Evolutionary conservation across 805 yeast genomes (phyloP).

Genomic region (Candida quercuum): DNA sequence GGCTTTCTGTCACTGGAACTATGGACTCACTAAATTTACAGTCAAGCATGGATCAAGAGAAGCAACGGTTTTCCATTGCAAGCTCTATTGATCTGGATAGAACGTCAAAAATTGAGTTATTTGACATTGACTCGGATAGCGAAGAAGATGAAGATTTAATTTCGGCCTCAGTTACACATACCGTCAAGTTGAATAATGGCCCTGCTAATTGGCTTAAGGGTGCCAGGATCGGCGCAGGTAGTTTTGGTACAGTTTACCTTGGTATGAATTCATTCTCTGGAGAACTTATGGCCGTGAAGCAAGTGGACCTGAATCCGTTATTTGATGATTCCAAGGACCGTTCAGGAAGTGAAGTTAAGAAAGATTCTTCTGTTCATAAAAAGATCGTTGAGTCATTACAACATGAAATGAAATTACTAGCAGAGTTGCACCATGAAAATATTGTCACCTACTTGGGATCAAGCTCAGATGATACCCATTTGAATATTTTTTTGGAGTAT

Average conservation of each 20-base stretch:
- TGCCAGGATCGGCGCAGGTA: slow-evolving; percentile 88
- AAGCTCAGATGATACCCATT: slow-evolving; percentile 58
- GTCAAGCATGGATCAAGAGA: slow-evolving; percentile 26
- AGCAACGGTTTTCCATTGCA: slow-evolving; percentile 22
- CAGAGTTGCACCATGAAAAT: slow-evolving; percentile 82
- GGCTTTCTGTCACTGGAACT: slow-evolving; percentile 24
- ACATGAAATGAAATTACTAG: slow-evolving; percentile 72
- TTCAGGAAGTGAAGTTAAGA: slow-evolving; percentile 26
- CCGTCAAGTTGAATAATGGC: slow-evolving; percentile 31
- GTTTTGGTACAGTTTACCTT: slow-evolving; percentile 88
- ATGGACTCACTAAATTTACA: slow-evolving; percentile 25
- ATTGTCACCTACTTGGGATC: slow-evolving; percentile 92
- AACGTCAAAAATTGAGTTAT: slow-evolving; percentile 23
- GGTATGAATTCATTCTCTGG: slow-evolving; percentile 93
- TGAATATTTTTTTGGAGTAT: slow-evolving; percentile 78
- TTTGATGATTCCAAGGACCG: slow-evolving; percentile 28
- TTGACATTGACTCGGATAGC: slow-evolving; percentile 20
- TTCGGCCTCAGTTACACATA: slow-evolving; percentile 1
- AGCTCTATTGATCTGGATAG: slow-evolving; percentile 18
- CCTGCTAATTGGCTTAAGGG: slow-evolving; percentile 91
- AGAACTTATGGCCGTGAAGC: slow-evolving; percentile 95
- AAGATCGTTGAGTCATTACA: slow-evolving; percentile 76
- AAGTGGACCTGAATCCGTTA: slow-evolving; percentile 62
- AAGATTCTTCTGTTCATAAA: slow-evolving; percentile 30
- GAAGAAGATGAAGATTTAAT: slow-evolving; percentile 4